phyloP scores from a whole-genome alignment of 1,284 basidiomycete genomes.

The Hemileia vastatrix region DNA sequence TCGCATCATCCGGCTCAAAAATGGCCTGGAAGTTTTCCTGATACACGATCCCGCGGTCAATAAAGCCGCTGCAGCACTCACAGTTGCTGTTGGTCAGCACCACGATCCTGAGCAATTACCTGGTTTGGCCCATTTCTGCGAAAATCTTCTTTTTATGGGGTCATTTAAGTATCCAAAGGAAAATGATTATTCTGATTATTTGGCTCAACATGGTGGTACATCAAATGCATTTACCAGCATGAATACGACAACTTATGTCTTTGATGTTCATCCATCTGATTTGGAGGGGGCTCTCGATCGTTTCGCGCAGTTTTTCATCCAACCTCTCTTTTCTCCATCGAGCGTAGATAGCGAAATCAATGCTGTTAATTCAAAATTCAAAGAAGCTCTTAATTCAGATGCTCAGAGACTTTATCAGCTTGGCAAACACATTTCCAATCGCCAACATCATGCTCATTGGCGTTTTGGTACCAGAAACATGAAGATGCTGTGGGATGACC shows the following conservation, averaged over 20 bases:
- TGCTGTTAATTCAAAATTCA: conserved; percentile 96
- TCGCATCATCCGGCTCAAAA: conserved; percentile 67
- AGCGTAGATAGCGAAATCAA: conserved; percentile 91
- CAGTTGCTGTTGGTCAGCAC: conserved; percentile 93
- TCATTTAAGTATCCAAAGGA: conserved; percentile 76
- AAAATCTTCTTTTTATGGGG: conserved; percentile 46
- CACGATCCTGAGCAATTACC: conserved; percentile 60
- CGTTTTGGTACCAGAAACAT: conserved; percentile 93
- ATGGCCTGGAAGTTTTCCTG: conserved; percentile 76
- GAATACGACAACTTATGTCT: conserved; percentile 86
- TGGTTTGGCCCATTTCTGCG: conserved; percentile 47
- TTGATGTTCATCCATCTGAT: conserved; percentile 78
- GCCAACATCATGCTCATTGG: conserved; percentile 67
- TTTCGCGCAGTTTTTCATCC: conserved; percentile 89
- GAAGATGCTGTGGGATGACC: conserved; percentile 63
- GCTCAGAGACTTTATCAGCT: conserved; percentile 94
- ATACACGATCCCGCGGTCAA: conserved; percentile 81
- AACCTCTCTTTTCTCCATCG: conserved; percentile 77
- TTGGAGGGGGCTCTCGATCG: conserved; percentile 75
- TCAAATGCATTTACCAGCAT: conserved; percentile 94
- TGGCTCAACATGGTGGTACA: conserved; percentile 78
- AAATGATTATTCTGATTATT: conserved; percentile 85
- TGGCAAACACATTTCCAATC: conserved; percentile 74
- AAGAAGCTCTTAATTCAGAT: conserved; percentile 94
- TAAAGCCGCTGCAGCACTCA: conserved; percentile 88